Base-by-base conservation (phyloP, 306 rosid species). In the Sicyos baderoa region DNA sequence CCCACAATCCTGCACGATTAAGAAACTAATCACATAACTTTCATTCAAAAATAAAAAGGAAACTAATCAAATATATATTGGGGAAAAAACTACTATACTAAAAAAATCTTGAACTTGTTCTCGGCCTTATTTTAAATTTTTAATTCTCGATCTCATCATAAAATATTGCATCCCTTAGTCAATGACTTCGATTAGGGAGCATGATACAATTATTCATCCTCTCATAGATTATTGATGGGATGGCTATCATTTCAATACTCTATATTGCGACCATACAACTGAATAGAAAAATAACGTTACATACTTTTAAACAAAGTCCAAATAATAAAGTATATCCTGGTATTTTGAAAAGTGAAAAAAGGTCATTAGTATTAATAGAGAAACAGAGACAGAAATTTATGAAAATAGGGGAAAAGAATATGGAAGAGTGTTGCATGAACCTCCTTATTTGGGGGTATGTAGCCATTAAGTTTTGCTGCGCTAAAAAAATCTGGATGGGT, bases 401-500 rank as follows among this genome's bases (percentile, higher is more conserved):
- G 45, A 25, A 68, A 49, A 68, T 16, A 50, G 25, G 58, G 47
- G 25, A 49, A 67, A 67, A 47, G 29, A 40, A 63, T 62, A 42
- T 44, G 53, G 18, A 35, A 64, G 32, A 64, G 70, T 4, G 42
- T 53, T 12, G 47, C 19, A 65, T 5, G 37, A 37, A 91, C 98
- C 96, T 89, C 97, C 83, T 86, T 85, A 75, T 84, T 89, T 56
- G 98, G 94, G 66, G 98, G 97, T 81, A 85, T 81, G 59, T 93
- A 93, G 63, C 91, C 88, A 19, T 86, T 89, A 10, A 15, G 88
- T 82, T 86, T 93, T 72, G 96, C 98, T 11, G 88, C 75, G 77
- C 91, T 81, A 79, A 85, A 89, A 84, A 93, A 89, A 35, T 93
- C 98, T 32, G 96, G 98, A 88, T 93, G 97, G 82, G 94, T 93